Percentiles rank a stretch among this genome's conserved stretches.
These are phyloP conservation scores for Penicillium coprophilum DNA, from an alignment of 495 filamentous ascomycete species.

Conservation along the genomic window DNA sequence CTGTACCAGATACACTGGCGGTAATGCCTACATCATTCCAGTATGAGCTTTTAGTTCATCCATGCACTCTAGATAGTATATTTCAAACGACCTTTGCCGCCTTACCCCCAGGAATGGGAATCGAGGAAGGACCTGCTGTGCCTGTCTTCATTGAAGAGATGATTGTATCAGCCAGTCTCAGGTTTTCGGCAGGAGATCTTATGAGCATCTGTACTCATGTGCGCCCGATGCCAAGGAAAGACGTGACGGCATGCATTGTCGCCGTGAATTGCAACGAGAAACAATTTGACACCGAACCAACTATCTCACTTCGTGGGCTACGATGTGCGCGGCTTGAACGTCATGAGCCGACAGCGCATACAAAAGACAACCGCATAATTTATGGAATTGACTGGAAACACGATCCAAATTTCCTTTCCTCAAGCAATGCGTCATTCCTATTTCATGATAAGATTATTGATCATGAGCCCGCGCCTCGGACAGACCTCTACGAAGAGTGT, in stretches of 20 bases:
- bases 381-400: slow-evolving; percentile 27
- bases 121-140: slow-evolving; percentile 22
- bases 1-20: slow-evolving; percentile 43
- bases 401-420: slow-evolving; percentile 19
- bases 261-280: slow-evolving; percentile 3
- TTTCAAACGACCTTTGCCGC: slow-evolving; percentile 38
- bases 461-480: background rate
- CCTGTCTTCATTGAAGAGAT: slow-evolving; percentile 33
- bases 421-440: background rate
- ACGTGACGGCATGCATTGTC: slow-evolving; percentile 18
- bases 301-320: slow-evolving; percentile 20
- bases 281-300: background rate
- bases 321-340: slow-evolving; percentile 19
- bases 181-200: slow-evolving; percentile 11
- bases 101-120: slow-evolving; percentile 4
- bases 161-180: slow-evolving; percentile 19
- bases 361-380: slow-evolving; percentile 9
- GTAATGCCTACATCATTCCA: slow-evolving; percentile 50
- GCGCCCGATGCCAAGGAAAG: background rate
- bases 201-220: slow-evolving; percentile 22
- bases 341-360: background rate
- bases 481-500: background rate
- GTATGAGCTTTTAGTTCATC: slow-evolving; percentile 44
- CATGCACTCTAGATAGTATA: slow-evolving; percentile 46
- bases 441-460: background rate